Evolutionary conservation across 2,329 filamentous ascomycete species (phyloP).

Genomic region (Teratosphaeria zuluensis): DNA sequence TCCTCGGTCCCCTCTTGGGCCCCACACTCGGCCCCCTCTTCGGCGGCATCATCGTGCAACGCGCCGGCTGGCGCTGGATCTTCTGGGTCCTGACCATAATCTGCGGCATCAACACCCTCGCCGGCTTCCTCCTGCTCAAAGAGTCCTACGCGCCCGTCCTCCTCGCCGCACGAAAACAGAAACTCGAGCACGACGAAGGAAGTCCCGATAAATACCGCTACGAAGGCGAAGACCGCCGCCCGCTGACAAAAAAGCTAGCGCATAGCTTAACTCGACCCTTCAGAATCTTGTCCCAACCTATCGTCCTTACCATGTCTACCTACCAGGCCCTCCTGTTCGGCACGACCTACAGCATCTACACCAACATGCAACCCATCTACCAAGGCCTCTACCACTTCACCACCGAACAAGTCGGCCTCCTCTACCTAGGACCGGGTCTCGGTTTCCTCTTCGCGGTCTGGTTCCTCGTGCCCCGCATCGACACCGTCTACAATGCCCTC

Average conservation of each 20-base stretch:
- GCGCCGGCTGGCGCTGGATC: slow-evolving; percentile 39
- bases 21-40: slow-evolving; percentile 33
- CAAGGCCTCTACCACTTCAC: slow-evolving; percentile 34
- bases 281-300: slow-evolving; percentile 36
- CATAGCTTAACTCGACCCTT: slow-evolving; percentile 32
- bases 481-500: slow-evolving; percentile 38
- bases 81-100: slow-evolving; percentile 40
- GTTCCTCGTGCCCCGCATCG: slow-evolving; percentile 39
- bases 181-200: slow-evolving; percentile 25
- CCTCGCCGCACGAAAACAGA: slow-evolving; percentile 26
- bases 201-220: slow-evolving; percentile 32
- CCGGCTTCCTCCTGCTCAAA: slow-evolving; percentile 34
- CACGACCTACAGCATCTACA: slow-evolving; percentile 40
- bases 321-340: slow-evolving; percentile 40
- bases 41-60: slow-evolving; percentile 36
- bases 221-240: slow-evolving; percentile 34
- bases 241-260: slow-evolving; percentile 27
- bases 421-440: slow-evolving; percentile 36
- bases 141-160: slow-evolving; percentile 38
- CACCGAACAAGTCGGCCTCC: slow-evolving; percentile 37
- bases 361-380: slow-evolving; percentile 40
- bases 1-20: slow-evolving; percentile 35
- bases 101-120: slow-evolving; percentile 31
- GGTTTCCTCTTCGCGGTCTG: slow-evolving; percentile 37
- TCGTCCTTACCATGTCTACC: slow-evolving; percentile 36